Percentiles rank a stretch among this genome's conserved stretches.
phyloP scores from a whole-genome alignment of 768 basidiomycete genomes.

The Suillus subaureus region DNA sequence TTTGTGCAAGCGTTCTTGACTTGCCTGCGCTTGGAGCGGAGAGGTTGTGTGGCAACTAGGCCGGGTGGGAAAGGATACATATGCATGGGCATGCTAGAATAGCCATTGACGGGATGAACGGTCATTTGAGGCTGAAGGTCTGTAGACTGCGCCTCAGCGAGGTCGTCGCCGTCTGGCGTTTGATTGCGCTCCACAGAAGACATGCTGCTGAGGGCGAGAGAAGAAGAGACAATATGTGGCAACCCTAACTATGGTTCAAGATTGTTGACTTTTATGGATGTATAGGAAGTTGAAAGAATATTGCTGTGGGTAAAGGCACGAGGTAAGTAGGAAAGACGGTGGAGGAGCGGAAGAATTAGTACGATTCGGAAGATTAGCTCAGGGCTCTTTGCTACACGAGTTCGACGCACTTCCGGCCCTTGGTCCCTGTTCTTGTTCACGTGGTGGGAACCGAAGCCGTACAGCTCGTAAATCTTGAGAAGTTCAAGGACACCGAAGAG shows the following conservation, averaged over 20 bases:
- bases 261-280: conserved; percentile 15
- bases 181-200: conserved; percentile 43
- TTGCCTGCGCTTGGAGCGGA: conserved; percentile 78
- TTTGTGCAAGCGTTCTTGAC: conserved; percentile 93
- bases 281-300: conserved; percentile 8
- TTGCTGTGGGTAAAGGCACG: conserved; percentile 13
- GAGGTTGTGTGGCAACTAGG: conserved; percentile 46
- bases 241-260: conserved; percentile 33
- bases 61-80: conserved; percentile 69
- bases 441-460: conserved; percentile 38
- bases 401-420: conserved; percentile 37
- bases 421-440: conserved; percentile 34
- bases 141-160: conserved; percentile 32
- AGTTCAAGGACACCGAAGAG: conserved; percentile 22
- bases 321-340: conserved; percentile 15
- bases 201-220: conserved; percentile 36
- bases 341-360: conserved; percentile 30
- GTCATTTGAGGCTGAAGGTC: conserved; percentile 51
- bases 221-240: conserved; percentile 35
- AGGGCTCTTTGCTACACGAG: conserved; percentile 38
- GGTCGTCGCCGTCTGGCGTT: conserved; percentile 43
- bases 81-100: conserved; percentile 61
- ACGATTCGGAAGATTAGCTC: conserved; percentile 34
- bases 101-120: conserved; percentile 50
- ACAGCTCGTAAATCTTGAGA: conserved; percentile 18